These are phyloP conservation scores for Gastrolobium bilobum DNA, from an alignment of 306 rosid species.

Conservation along the genomic window DNA sequence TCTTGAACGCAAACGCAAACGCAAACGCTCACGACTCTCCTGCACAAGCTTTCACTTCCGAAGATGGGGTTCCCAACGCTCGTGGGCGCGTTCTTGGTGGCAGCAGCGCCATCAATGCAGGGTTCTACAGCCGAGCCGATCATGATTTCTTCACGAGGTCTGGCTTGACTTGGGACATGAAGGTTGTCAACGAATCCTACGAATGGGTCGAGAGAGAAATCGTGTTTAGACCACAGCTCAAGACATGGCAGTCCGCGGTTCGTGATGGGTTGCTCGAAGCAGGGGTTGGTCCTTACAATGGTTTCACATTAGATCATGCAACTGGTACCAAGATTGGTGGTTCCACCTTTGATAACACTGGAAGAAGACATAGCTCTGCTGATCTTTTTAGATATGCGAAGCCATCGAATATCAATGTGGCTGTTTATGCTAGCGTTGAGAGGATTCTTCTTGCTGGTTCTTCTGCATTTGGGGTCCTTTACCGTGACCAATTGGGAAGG, in stretches of 20 bases:
- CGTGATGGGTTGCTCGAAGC: slow-evolving; percentile 83
- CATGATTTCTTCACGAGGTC: slow-evolving; percentile 62
- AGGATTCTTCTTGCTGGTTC: slow-evolving; percentile 60
- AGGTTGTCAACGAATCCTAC: slow-evolving; percentile 72
- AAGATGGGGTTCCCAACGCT: slow-evolving; percentile 90
- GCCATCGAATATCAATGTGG: slow-evolving; percentile 61
- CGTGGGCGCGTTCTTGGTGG: slow-evolving; percentile 96
- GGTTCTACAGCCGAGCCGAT: slow-evolving; percentile 91
- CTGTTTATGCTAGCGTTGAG: slow-evolving; percentile 73
- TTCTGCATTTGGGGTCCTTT: slow-evolving; percentile 69
- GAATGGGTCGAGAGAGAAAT: slow-evolving; percentile 83
- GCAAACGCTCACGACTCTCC: slow-evolving; percentile 63
- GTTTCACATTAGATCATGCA: slow-evolving; percentile 73
- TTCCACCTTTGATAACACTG: slow-evolving; percentile 74
- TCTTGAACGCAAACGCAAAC: slow-evolving; percentile 53
- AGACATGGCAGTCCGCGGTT: slow-evolving; percentile 83
- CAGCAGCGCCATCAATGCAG: slow-evolving; percentile 92
- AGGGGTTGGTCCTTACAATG: slow-evolving; percentile 83
- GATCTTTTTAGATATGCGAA: slow-evolving; percentile 69
- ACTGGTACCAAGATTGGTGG: slow-evolving; percentile 90
- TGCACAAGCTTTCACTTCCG: slow-evolving; percentile 74
- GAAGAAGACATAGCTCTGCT: slow-evolving; percentile 79
- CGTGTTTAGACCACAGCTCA: slow-evolving; percentile 71
- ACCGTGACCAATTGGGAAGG: slow-evolving; percentile 63
- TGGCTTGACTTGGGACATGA: slow-evolving; percentile 61